Percentiles rank a stretch among this genome's conserved stretches.
Evolutionary conservation across 352 stramenopile species (phyloP).

Genomic region (Phytophthora capsici): DNA sequence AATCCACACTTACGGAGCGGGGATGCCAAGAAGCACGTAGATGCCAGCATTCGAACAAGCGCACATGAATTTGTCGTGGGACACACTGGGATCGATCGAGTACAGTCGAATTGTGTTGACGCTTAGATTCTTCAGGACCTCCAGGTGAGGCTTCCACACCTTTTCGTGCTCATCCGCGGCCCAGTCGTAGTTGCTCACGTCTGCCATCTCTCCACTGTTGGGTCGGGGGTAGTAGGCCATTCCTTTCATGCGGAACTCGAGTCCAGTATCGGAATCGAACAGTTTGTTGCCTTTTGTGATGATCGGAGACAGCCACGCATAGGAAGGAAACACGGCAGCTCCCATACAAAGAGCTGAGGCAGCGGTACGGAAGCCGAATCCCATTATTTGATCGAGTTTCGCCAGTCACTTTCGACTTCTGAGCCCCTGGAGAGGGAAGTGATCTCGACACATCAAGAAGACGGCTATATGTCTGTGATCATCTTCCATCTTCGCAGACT

Average conservation of each 20-base stretch:
- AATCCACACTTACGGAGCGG: slow-evolving; percentile 41
- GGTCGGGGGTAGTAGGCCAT: slow-evolving; percentile 77
- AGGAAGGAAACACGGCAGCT: not conserved
- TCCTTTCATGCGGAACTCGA: slow-evolving; percentile 74
- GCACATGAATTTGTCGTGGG: slow-evolving; percentile 87
- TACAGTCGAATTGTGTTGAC: slow-evolving; percentile 78
- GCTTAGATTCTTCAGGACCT: slow-evolving; percentile 56
- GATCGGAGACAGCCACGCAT: slow-evolving; percentile 57
- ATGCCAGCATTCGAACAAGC: slow-evolving; percentile 64
- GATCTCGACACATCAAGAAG: no score
- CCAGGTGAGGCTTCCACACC: slow-evolving; percentile 61
- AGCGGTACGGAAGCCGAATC: slow-evolving; percentile 13
- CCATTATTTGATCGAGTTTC: slow-evolving; percentile 11
- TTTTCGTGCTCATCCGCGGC: slow-evolving; percentile 60
- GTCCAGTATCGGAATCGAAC: slow-evolving; percentile 69
- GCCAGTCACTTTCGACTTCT: no score
- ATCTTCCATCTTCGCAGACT: no score
- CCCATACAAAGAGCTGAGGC: slow-evolving; percentile 11
- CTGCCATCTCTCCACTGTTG: slow-evolving; percentile 59
- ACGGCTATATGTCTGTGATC: no score
- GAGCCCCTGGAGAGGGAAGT: no score
- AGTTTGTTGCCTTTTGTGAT: slow-evolving; percentile 84
- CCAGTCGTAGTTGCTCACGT: slow-evolving; percentile 73
- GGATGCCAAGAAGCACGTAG: slow-evolving; percentile 75
- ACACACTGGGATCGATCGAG: slow-evolving; percentile 61